A percentile compares a stretch with the other conserved stretches of the same genome.
Evolutionary conservation across 139 green algal species (phyloP).

Genomic region (Penium margaritaceum): DNA sequence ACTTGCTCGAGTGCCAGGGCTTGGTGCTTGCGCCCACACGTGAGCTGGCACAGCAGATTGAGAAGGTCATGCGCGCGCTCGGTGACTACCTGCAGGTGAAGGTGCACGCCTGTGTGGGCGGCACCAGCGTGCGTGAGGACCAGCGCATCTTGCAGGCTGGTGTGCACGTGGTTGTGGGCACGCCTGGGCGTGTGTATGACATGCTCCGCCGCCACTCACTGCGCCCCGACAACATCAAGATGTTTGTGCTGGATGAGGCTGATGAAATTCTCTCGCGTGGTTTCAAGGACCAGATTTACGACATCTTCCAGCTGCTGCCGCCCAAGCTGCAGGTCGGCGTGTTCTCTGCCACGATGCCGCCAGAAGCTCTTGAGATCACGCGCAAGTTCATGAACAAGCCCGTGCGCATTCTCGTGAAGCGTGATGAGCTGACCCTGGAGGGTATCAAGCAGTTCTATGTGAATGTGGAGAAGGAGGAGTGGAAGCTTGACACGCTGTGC

Average conservation of each 20-base stretch:
- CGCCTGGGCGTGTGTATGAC: conserved; percentile 94
- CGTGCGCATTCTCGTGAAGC: conserved; percentile 98
- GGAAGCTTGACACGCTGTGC: conserved; percentile 99
- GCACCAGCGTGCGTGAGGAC: conserved; percentile 92
- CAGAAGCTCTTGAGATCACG: conserved; percentile 97
- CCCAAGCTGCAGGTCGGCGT: conserved; percentile 97
- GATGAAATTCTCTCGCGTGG: conserved; percentile 97
- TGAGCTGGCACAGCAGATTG: conserved; percentile 99
- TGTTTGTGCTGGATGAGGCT: conserved; percentile 96
- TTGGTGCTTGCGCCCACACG: conserved; percentile 96
- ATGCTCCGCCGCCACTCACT: conserved; percentile 93
- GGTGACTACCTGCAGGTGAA: conserved; percentile 97
- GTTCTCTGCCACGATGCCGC: conserved; percentile 96
- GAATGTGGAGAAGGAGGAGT: conserved; percentile 90
- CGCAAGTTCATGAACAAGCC: conserved; percentile 99
- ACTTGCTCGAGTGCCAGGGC: conserved; percentile 84
- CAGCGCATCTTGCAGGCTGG: conserved; percentile 70
- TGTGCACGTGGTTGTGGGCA: conserved; percentile 90
- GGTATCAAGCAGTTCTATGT: conserved; percentile 99
- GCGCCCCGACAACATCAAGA: conserved; percentile 76
- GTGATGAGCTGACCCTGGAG: conserved; percentile 98
- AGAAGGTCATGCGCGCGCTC: conserved; percentile 98
- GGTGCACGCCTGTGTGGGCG: conserved; percentile 98
- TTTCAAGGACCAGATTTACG: conserved; percentile 99
- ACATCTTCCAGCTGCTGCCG: conserved; percentile 99